A percentile compares a stretch with the other conserved stretches of the same genome.
These are phyloP conservation scores for Lactifluus subvellereus DNA, from an alignment of 768 basidiomycete genomes.

Conservation along the genomic window DNA sequence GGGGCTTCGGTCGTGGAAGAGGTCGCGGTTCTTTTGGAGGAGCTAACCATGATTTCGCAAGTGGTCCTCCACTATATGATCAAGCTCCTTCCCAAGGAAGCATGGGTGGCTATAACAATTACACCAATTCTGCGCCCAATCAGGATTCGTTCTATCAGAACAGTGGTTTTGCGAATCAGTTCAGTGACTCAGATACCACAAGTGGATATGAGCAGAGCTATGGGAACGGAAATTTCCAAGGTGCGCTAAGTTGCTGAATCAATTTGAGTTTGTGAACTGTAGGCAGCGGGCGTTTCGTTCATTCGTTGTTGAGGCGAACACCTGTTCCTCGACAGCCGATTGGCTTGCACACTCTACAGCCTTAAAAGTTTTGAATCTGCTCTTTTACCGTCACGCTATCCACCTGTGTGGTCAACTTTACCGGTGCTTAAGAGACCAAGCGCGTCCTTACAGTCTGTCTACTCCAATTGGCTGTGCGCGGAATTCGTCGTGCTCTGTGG, in stretches of 20 bases:
- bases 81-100: constrained; percentile 59
- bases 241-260: constrained; percentile 60
- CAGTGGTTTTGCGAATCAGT: constrained; percentile 53
- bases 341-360: constrained; percentile 10
- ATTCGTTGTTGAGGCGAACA: constrained; percentile 16
- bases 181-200: constrained; percentile 41
- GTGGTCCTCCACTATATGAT: constrained; percentile 54
- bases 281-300: constrained; percentile 14
- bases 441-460: background rate
- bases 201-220: constrained; percentile 54
- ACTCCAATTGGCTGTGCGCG: constrained; percentile 9
- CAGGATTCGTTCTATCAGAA: constrained; percentile 68
- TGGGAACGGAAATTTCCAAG: constrained; percentile 56
- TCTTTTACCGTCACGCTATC: background rate
- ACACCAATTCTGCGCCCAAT: constrained; percentile 46
- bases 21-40: constrained; percentile 54
- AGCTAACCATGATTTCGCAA: constrained; percentile 40
- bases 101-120: constrained; percentile 62
- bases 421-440: constrained; percentile 15
- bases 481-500: constrained; percentile 6
- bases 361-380: constrained; percentile 10
- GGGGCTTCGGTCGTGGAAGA: constrained; percentile 73
- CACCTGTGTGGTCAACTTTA: constrained; percentile 14
- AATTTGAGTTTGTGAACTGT: constrained; percentile 21
- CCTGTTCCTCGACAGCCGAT: constrained; percentile 8